Conservation (phyloP, 1,284 basidiomycete genomes). For the Neonothopanus nambi region DNA sequence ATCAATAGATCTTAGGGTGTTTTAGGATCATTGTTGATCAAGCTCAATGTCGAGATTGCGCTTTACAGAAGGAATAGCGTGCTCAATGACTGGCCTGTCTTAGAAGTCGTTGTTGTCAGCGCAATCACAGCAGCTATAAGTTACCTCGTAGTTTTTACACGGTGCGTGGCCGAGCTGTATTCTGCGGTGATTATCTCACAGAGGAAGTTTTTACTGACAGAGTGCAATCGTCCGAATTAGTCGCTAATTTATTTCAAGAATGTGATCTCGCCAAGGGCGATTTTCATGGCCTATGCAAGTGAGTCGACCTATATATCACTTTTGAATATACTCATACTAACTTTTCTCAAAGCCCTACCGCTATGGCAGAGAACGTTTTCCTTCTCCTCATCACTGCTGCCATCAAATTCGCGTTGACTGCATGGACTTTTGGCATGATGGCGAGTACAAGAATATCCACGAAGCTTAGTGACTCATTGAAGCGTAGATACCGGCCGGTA, state of each 20-base stretch:
- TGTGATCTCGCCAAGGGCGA: conserved; percentile 66
- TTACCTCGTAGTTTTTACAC: conserved; percentile 62
- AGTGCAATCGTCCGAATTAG: conserved; percentile 69
- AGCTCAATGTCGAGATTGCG: conserved; percentile 63
- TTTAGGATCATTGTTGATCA: conserved; percentile 64
- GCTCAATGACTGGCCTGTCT: conserved; percentile 59
- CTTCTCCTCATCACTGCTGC: conserved; percentile 60
- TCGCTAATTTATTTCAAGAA: conserved; percentile 73
- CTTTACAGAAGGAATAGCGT: conserved; percentile 58
- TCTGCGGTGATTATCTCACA: neutral
- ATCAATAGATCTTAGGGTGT: conserved; percentile 46
- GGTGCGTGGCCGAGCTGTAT: conserved; percentile 31
- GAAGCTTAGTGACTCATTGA: neutral
- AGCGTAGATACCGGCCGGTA: conserved; percentile 67
- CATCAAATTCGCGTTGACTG: conserved; percentile 62
- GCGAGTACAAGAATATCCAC: conserved; percentile 32
- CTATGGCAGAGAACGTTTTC: conserved; percentile 67
- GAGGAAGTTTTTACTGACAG: conserved; percentile 29
- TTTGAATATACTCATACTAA: conserved; percentile 6
- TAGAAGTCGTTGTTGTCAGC: conserved; percentile 63
- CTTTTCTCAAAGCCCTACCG: conserved; percentile 47
- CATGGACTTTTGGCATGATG: conserved; percentile 80
- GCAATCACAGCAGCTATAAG: conserved; percentile 68
- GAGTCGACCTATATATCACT: conserved; percentile 22
- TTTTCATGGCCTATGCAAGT: conserved; percentile 78